Conservation (phyloP, 2,329 filamentous ascomycete genomes). For the Pseudogymnoascus sp. region DNA sequence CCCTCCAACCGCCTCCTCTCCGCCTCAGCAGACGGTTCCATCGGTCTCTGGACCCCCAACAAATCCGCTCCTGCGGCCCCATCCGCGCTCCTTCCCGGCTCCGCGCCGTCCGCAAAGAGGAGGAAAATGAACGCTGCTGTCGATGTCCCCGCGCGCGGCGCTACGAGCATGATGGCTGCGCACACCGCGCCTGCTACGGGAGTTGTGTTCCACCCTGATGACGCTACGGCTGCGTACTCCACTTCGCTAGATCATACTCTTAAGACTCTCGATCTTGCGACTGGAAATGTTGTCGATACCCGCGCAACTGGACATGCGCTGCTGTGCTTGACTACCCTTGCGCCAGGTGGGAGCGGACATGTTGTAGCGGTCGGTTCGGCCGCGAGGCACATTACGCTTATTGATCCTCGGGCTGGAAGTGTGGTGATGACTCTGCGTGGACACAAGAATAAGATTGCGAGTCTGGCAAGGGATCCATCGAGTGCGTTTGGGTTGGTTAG, state of each 20-base stretch:
- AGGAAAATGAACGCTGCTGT: slow-evolving; percentile 54
- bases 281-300: slow-evolving; percentile 67
- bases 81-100: slow-evolving; percentile 53
- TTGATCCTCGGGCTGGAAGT: slow-evolving; percentile 78
- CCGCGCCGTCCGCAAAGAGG: slow-evolving; percentile 62
- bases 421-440: slow-evolving; percentile 85
- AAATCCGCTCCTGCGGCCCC: slow-evolving; percentile 70
- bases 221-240: slow-evolving; percentile 84
- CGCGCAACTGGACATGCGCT: slow-evolving; percentile 78
- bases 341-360: slow-evolving; percentile 42
- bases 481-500: slow-evolving; percentile 80
- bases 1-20: slow-evolving; percentile 73
- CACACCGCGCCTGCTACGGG: slow-evolving; percentile 68
- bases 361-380: slow-evolving; percentile 68
- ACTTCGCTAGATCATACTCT: slow-evolving; percentile 86
- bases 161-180: slow-evolving; percentile 63
- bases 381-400: slow-evolving; percentile 80
- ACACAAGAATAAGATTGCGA: slow-evolving; percentile 66
- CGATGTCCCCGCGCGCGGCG: slow-evolving; percentile 60
- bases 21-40: slow-evolving; percentile 70
- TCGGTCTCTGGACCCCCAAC: slow-evolving; percentile 84
- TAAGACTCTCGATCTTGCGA: slow-evolving; percentile 84
- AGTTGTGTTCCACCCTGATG: slow-evolving; percentile 75
- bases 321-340: slow-evolving; percentile 66
- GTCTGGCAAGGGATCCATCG: slow-evolving; percentile 40